Evolutionary conservation across 345 rosid genomes (phyloP).

Genomic region (Murraya koenigii): DNA sequence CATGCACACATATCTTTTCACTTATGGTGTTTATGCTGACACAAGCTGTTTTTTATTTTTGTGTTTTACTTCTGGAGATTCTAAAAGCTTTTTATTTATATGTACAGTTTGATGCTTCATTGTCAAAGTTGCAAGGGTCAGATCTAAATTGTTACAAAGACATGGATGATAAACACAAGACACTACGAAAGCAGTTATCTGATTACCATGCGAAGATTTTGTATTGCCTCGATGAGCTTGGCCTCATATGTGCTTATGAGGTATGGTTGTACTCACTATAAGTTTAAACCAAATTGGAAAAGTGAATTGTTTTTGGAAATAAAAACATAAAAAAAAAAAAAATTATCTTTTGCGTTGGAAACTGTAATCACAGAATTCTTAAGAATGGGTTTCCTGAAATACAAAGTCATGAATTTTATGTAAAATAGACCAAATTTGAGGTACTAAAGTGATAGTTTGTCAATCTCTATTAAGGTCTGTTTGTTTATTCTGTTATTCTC

Average conservation of each 20-base stretch:
- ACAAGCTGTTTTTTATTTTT: neutral
- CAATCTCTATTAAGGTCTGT: neutral
- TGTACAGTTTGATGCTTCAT: constrained; percentile 58
- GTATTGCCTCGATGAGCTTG: constrained; percentile 81
- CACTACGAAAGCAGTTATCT: constrained; percentile 42
- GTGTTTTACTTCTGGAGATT: neutral
- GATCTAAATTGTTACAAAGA: constrained; percentile 30
- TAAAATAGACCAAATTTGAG: neutral
- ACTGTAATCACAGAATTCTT: neutral
- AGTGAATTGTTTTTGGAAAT: neutral
- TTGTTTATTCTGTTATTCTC: neutral
- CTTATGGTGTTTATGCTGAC: neutral
- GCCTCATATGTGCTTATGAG: constrained; percentile 79
- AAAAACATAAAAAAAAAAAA: neutral
- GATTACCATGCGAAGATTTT: constrained; percentile 55
- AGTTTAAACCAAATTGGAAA: neutral
- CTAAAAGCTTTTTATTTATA: constrained; percentile 23
- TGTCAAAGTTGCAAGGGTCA: constrained; percentile 41
- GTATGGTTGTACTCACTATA: constrained; percentile 35
- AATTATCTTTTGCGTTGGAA: constrained; percentile 1
- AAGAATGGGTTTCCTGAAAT: neutral
- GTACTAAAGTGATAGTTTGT: neutral
- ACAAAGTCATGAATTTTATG: neutral
- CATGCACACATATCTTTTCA: neutral
- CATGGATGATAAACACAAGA: constrained; percentile 48